phyloP scores from a whole-genome alignment of 1,284 basidiomycete genomes.

The Apiotrichum laibachii region DNA sequence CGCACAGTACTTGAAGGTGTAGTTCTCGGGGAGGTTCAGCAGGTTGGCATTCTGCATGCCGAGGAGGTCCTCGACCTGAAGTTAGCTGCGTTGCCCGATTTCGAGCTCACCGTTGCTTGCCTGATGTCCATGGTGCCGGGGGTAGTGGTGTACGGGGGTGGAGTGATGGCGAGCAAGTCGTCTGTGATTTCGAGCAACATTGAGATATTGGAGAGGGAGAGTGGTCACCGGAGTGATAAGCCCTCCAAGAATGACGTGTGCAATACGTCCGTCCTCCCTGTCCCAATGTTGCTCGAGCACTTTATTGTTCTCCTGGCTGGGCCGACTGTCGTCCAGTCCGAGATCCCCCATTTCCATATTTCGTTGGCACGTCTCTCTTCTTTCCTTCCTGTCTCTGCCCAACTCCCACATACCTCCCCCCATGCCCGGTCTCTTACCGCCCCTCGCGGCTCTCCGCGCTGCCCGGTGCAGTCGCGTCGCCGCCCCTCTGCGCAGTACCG shows the following conservation, averaged over 20 bases:
- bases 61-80: constrained; percentile 61
- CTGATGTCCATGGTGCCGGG: constrained; percentile 53
- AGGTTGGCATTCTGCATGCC: constrained; percentile 92
- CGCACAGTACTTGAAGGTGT: constrained; percentile 79
- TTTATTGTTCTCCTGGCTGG: too few species aligned
- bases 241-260: neutral
- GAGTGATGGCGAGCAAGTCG: too few species aligned
- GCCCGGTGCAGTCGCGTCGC: constrained; percentile 9
- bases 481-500: neutral
- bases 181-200: too few species aligned
- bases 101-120: constrained; percentile 52
- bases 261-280: too few species aligned
- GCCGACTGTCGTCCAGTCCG: neutral
- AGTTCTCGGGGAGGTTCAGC: constrained; percentile 83
- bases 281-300: too few species aligned
- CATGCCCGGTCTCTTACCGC: constrained; percentile 14
- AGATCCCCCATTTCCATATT: neutral
- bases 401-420: neutral
- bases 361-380: neutral
- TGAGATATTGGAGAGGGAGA: too few species aligned
- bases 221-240: too few species aligned
- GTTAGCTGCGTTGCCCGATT: neutral
- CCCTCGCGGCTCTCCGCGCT: constrained; percentile 14
- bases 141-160: neutral
- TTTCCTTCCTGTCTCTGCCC: neutral